phyloP scores from a whole-genome alignment of 108 stramenopile genomes.

The Stephanodiscus minutulus region DNA sequence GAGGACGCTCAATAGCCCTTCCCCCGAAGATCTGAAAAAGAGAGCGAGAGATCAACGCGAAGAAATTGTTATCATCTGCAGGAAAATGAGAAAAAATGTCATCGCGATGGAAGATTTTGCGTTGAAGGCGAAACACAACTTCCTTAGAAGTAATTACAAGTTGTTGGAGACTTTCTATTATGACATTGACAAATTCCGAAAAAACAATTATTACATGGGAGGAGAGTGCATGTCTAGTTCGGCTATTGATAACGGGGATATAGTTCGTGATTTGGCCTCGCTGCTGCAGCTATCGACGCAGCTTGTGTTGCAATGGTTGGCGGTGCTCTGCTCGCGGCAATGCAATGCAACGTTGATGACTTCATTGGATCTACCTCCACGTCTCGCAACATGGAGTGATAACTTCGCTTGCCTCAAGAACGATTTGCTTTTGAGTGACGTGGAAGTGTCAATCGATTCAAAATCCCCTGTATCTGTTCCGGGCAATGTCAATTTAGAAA shows the following conservation, averaged over 20 bases:
- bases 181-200: slow-evolving; percentile 4
- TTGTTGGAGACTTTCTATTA: background rate
- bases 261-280: slow-evolving; percentile 1
- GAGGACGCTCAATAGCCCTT: slow-evolving; percentile 10
- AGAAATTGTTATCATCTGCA: background rate
- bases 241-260: background rate
- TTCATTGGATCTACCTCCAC: slow-evolving; percentile 17
- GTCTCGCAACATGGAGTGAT: slow-evolving; percentile 32
- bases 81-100: slow-evolving; percentile 13
- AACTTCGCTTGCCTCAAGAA: background rate
- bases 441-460: background rate
- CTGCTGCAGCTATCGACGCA: slow-evolving; percentile 18
- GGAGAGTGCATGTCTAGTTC: background rate
- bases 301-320: slow-evolving; percentile 36
- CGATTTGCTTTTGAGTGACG: background rate
- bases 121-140: slow-evolving; percentile 8
- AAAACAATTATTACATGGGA: slow-evolving; percentile 11
- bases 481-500: background rate
- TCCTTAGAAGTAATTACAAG: slow-evolving; percentile 1
- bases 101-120: slow-evolving; percentile 22
- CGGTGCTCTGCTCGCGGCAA: slow-evolving; percentile 32
- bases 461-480: background rate
- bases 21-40: slow-evolving; percentile 7
- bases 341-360: slow-evolving; percentile 5
- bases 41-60: slow-evolving; percentile 22